Evolutionary conservation across 805 yeast species (phyloP).

Genomic region (Saccharomycopsis schoenii): DNA sequence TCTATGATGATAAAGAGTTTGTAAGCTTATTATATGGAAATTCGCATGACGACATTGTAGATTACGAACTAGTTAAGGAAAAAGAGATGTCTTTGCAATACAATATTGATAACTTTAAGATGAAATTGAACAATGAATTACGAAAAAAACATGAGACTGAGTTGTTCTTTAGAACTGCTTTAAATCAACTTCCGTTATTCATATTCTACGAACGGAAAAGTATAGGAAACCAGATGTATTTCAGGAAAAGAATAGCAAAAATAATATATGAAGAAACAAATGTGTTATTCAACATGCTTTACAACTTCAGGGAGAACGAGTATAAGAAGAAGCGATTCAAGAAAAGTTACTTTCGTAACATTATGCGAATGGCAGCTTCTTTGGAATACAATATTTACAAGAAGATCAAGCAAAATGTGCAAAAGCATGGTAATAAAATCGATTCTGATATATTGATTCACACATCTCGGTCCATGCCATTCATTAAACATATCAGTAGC

Average conservation of each 20-base stretch:
- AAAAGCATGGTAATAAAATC: background rate
- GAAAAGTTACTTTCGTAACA: constrained; percentile 8
- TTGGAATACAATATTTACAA: constrained; percentile 19
- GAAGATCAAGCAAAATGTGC: constrained; percentile 4
- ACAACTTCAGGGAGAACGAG: constrained; percentile 8
- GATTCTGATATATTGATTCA: background rate
- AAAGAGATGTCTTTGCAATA: constrained; percentile 12
- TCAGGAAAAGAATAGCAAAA: constrained; percentile 6
- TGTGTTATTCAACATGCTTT: constrained; percentile 10
- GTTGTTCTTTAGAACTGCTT: constrained; percentile 9
- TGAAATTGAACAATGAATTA: constrained; percentile 13
- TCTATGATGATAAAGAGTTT: background rate
- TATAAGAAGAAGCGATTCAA: constrained; percentile 12
- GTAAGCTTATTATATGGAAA: background rate
- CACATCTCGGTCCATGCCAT: background rate
- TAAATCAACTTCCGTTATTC: constrained; percentile 11
- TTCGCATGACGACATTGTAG: background rate
- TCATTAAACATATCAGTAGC: background rate
- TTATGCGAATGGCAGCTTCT: constrained; percentile 2
- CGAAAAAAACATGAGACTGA: constrained; percentile 13
- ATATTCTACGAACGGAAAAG: constrained; percentile 14
- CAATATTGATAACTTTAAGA: constrained; percentile 9
- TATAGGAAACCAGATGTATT: constrained; percentile 2
- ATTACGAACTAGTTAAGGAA: constrained; percentile 7
- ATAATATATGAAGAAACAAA: constrained; percentile 10